These are phyloP conservation scores for Triangularia setosa DNA, from an alignment of 2,329 filamentous ascomycete genomes.

Conservation along the genomic window DNA sequence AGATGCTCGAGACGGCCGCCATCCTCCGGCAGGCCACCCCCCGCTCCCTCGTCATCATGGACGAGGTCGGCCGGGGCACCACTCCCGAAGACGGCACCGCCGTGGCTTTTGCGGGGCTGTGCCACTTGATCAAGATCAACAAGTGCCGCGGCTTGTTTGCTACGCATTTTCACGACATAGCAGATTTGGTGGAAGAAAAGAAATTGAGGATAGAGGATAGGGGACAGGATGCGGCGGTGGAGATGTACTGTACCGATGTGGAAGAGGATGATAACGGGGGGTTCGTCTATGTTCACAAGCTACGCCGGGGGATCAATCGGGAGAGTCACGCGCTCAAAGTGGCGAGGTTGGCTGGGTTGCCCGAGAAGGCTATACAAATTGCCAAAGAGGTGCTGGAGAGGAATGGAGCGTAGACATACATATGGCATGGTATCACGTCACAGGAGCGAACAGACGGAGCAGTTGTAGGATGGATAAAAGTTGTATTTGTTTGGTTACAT, in stretches of 20 bases:
- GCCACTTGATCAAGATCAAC: slow-evolving; percentile 77
- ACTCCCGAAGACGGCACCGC: slow-evolving; percentile 89
- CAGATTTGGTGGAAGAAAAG: slow-evolving; percentile 65
- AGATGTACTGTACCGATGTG: slow-evolving; percentile 85
- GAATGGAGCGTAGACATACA: slow-evolving; percentile 3
- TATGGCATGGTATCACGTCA: slow-evolving; percentile 6
- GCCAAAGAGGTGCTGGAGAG: slow-evolving; percentile 56
- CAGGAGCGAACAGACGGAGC: neutral
- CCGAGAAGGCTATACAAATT: slow-evolving; percentile 64
- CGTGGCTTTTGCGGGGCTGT: slow-evolving; percentile 81
- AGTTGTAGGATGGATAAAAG: slow-evolving; percentile 17
- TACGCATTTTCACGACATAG: slow-evolving; percentile 86
- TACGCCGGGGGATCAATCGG: slow-evolving; percentile 78
- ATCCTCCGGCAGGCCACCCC: slow-evolving; percentile 83
- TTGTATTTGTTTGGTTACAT: neutral
- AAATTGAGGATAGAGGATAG: slow-evolving; percentile 37
- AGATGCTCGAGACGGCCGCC: slow-evolving; percentile 94
- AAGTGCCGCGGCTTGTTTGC: slow-evolving; percentile 81
- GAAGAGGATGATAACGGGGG: slow-evolving; percentile 65
- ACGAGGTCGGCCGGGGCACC: slow-evolving; percentile 92
- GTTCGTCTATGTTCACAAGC: slow-evolving; percentile 82
- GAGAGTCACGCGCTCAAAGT: slow-evolving; percentile 92
- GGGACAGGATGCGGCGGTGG: slow-evolving; percentile 46
- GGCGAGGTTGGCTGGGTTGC: slow-evolving; percentile 79
- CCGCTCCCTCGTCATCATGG: slow-evolving; percentile 93